Conservation (phyloP, 1,139 yeast species). For the Scheffersomyces segobiensis region DNA sequence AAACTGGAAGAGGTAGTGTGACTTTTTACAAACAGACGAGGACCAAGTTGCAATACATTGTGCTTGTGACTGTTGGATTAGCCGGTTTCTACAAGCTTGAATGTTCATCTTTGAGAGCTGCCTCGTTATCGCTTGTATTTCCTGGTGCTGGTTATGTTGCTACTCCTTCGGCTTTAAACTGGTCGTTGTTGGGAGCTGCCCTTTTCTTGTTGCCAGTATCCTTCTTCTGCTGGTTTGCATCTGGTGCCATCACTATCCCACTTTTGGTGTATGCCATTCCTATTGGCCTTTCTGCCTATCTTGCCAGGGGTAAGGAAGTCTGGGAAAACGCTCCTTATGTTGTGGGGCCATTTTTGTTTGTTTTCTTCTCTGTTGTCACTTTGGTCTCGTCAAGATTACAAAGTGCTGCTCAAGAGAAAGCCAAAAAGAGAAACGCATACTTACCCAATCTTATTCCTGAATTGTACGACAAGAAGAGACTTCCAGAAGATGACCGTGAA, state of each 20-base stretch:
- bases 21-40: background rate
- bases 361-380: background rate
- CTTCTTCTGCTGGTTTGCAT: constrained; percentile 3
- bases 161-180: constrained; percentile 3
- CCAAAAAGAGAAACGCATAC: background rate
- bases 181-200: background rate
- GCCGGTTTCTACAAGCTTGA: background rate
- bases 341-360: background rate
- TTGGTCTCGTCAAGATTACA: background rate
- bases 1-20: background rate
- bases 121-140: constrained; percentile 1
- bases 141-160: constrained; percentile 4
- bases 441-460: background rate
- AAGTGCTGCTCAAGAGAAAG: background rate
- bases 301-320: background rate
- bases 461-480: background rate
- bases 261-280: background rate
- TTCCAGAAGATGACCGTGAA: constrained; percentile 3
- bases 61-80: background rate
- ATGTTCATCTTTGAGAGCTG: background rate
- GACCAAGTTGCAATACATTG: background rate
- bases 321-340: background rate
- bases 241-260: constrained; percentile 1
- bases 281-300: background rate
- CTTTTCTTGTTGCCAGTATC: constrained; percentile 3